Conservation (phyloP, 208 protist species). For the Tritrichomonas musculus region DNA sequence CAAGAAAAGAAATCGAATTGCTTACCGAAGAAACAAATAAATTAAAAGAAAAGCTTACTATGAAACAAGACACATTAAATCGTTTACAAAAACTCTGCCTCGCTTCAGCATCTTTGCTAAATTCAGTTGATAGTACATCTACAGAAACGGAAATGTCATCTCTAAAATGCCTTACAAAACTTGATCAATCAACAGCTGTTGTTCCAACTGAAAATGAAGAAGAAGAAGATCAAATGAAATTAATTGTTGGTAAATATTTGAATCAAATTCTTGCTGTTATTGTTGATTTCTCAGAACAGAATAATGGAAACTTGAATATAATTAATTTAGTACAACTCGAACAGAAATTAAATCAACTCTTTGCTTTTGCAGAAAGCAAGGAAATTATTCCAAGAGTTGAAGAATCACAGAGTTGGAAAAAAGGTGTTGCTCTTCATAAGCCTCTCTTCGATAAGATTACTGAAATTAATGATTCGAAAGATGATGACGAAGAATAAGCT, state of each 20-base stretch:
- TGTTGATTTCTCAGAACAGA: background rate
- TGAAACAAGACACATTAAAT: background rate
- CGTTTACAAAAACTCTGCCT: background rate
- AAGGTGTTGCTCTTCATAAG: background rate
- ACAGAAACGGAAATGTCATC: background rate
- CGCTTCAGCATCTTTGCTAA: background rate
- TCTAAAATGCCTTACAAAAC: background rate
- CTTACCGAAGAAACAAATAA: background rate
- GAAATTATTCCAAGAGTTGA: background rate
- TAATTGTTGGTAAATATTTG: conserved; percentile 8
- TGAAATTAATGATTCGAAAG: too few relatives aligned
- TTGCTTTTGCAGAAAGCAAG: background rate
- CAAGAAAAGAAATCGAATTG: background rate
- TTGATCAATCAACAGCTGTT: background rate
- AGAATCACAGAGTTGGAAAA: background rate
- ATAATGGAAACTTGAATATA: background rate
- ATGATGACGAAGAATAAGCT: too few relatives aligned
- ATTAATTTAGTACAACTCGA: background rate
- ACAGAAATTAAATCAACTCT: background rate
- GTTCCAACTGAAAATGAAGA: background rate
- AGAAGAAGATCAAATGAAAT: background rate
- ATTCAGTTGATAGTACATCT: background rate
- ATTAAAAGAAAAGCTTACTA: background rate
- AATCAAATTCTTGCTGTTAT: background rate
- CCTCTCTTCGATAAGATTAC: conserved; percentile 1